Conservation (phyloP, 2,329 filamentous ascomycete genomes). For the Periconia sp. region DNA sequence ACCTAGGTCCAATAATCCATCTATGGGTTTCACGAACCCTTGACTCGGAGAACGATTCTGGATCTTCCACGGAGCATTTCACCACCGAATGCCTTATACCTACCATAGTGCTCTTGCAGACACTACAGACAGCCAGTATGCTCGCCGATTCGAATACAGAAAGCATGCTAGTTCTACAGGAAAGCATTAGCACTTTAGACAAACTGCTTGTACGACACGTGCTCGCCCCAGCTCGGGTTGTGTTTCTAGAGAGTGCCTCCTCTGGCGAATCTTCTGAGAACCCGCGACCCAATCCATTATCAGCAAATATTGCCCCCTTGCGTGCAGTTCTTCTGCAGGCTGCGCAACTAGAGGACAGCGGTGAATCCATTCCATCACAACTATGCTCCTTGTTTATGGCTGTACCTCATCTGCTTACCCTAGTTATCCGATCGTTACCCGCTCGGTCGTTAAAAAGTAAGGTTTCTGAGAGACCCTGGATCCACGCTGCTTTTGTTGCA, state of each 20-base stretch:
- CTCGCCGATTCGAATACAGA: not conserved
- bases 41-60: slow-evolving; percentile 27
- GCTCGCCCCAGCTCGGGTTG: slow-evolving; percentile 42
- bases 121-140: slow-evolving; percentile 10
- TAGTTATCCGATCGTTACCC: slow-evolving; percentile 45
- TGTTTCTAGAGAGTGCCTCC: slow-evolving; percentile 32
- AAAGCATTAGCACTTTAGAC: slow-evolving; percentile 29
- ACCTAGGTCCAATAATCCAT: slow-evolving; percentile 26
- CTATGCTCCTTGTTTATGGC: slow-evolving; percentile 26
- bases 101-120: slow-evolving; percentile 26
- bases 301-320: slow-evolving; percentile 26
- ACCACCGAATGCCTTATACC: slow-evolving; percentile 41
- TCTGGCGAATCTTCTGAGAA: slow-evolving; percentile 8
- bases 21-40: slow-evolving; percentile 39
- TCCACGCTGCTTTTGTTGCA: slow-evolving; percentile 44
- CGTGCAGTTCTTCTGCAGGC: slow-evolving; percentile 34
- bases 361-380: slow-evolving; percentile 21
- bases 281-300: slow-evolving; percentile 9
- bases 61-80: slow-evolving; percentile 38
- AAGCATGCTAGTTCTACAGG: slow-evolving; percentile 2
- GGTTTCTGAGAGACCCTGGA: slow-evolving; percentile 47
- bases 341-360: slow-evolving; percentile 32
- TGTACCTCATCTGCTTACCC: slow-evolving; percentile 41
- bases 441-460: slow-evolving; percentile 44
- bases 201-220: slow-evolving; percentile 46